Conservation (phyloP, 2,329 filamentous ascomycete species). For the Aspergillus piperis region DNA sequence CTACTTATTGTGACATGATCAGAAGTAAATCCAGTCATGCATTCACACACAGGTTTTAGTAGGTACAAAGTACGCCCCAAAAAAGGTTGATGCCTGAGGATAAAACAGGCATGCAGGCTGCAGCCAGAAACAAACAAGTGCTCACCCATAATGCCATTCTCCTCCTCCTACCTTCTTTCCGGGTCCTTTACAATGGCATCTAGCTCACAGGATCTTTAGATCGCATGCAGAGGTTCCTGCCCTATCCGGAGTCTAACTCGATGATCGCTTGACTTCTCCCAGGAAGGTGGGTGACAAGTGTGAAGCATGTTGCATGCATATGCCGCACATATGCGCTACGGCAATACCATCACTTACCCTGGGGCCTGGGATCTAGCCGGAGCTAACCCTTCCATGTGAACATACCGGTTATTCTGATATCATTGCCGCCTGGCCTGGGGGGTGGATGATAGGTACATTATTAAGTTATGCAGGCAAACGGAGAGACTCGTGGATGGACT, state of each 20-base stretch:
- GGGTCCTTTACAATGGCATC: not conserved
- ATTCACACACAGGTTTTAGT: not conserved
- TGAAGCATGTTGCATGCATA: conserved; percentile 15
- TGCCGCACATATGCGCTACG: conserved; percentile 10
- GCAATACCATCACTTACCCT: conserved; percentile 4
- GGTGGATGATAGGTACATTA: conserved; percentile 3
- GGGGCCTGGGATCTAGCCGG: not conserved
- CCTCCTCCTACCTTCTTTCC: not conserved
- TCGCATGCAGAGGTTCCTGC: conserved; percentile 11
- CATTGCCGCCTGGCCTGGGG: not conserved
- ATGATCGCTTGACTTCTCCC: conserved; percentile 4
- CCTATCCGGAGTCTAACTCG: conserved; percentile 11
- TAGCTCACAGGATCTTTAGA: not conserved
- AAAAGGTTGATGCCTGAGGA: not conserved
- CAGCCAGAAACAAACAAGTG: not conserved
- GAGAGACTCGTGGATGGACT: conserved; percentile 14
- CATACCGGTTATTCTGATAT: not conserved
- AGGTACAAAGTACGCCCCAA: not conserved
- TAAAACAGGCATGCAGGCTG: not conserved
- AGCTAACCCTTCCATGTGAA: not conserved
- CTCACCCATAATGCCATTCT: conserved; percentile 2
- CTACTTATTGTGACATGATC: not conserved
- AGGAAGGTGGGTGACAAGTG: conserved; percentile 1
- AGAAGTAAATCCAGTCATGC: not conserved
- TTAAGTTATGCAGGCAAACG: not conserved